Evolutionary conservation across 1,284 basidiomycete species (phyloP).

Genomic region (Ustilago tritici): DNA sequence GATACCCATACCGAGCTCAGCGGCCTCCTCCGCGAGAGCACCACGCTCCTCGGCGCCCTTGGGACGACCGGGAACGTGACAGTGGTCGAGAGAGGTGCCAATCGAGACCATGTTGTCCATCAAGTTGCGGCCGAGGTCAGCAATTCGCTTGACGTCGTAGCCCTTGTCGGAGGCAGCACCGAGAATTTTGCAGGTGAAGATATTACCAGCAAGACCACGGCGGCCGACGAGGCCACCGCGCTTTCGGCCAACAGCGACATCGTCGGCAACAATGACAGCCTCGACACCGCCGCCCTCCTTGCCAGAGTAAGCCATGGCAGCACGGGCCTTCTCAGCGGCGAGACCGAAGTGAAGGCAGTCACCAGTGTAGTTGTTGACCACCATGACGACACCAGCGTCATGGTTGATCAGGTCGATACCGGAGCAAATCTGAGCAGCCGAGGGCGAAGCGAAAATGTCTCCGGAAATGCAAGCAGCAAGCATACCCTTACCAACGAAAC

Average conservation of each 20-base stretch:
- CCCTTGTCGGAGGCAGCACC: slow-evolving; percentile 66
- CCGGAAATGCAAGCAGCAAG: slow-evolving; percentile 71
- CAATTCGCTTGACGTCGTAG: slow-evolving; percentile 59
- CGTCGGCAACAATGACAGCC: slow-evolving; percentile 72
- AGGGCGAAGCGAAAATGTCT: slow-evolving; percentile 74
- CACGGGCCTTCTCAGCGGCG: slow-evolving; percentile 67
- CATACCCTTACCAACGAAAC: slow-evolving; percentile 71
- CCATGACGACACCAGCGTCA: slow-evolving; percentile 69
- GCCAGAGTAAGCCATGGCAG: slow-evolving; percentile 58
- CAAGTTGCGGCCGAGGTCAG: slow-evolving; percentile 74
- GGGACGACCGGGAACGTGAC: slow-evolving; percentile 74
- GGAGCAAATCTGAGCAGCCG: slow-evolving; percentile 71
- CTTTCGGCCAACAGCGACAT: slow-evolving; percentile 72
- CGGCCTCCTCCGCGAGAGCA: slow-evolving; percentile 69
- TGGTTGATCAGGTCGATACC: slow-evolving; percentile 71
- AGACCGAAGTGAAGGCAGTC: slow-evolving; percentile 73
- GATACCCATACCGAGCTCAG: slow-evolving; percentile 75
- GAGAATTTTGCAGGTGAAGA: slow-evolving; percentile 68
- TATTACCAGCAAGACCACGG: slow-evolving; percentile 72
- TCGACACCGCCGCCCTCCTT: slow-evolving; percentile 71
- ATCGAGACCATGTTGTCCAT: slow-evolving; percentile 73
- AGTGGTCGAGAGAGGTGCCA: slow-evolving; percentile 75
- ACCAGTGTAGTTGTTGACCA: slow-evolving; percentile 72
- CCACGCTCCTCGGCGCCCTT: slow-evolving; percentile 64
- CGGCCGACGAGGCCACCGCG: slow-evolving; percentile 72